Percentiles rank a stretch among this genome's conserved stretches.
These are phyloP conservation scores for Ceratocystis colombiana DNA, from an alignment of 2,329 filamentous ascomycete species.

Conservation along the genomic window DNA sequence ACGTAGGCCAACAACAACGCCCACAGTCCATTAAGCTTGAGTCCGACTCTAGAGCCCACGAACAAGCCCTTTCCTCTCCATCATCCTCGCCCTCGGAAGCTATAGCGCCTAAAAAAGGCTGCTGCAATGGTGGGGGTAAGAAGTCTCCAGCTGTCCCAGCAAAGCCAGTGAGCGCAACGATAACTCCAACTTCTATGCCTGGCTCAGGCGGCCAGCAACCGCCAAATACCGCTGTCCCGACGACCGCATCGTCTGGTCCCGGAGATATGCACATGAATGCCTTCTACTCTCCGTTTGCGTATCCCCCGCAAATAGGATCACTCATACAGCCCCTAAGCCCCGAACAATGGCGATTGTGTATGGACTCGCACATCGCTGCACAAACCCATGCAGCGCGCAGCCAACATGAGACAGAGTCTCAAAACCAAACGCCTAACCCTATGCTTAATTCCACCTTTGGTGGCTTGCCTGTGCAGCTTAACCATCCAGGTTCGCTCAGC, in stretches of 20 bases:
- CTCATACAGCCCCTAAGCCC: constrained; percentile 46
- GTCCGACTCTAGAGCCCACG: constrained; percentile 3
- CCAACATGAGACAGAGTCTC: background rate
- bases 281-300: constrained; percentile 37
- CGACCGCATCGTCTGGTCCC: constrained; percentile 26
- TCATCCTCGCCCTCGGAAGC: constrained; percentile 2
- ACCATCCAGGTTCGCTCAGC: background rate
- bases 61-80: background rate
- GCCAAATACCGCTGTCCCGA: constrained; percentile 33
- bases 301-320: constrained; percentile 46
- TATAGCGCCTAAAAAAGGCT: constrained; percentile 25
- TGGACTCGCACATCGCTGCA: constrained; percentile 32
- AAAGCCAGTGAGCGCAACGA: background rate
- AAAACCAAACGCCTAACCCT: background rate
- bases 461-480: background rate
- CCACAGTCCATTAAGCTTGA: constrained; percentile 21
- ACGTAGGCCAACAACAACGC: constrained; percentile 26
- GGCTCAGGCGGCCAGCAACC: constrained; percentile 29
- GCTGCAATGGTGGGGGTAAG: constrained; percentile 27
- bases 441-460: background rate
- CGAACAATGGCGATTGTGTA: constrained; percentile 43
- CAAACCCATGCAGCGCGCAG: constrained; percentile 4
- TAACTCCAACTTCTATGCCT: background rate
- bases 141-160: background rate
- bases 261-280: constrained; percentile 34